Base-by-base conservation (phyloP, 345 rosid species). In the Camelina neglecta region DNA sequence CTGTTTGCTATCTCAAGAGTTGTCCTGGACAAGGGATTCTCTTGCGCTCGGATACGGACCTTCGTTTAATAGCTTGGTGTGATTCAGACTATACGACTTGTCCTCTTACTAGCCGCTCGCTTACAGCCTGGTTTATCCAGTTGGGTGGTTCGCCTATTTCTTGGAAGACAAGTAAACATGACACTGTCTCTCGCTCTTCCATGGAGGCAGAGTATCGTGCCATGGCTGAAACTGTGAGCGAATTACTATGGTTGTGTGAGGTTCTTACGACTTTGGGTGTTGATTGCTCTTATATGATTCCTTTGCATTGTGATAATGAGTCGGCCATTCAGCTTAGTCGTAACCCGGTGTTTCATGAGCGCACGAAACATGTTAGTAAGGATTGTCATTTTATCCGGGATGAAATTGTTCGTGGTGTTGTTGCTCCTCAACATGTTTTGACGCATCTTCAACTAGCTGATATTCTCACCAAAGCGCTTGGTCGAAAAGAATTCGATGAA, bases 61-160 rank as follows among this genome's bases (percentile, higher is more conserved):
- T 8, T 4, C 3, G 26, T 24, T 24, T 24, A 2, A 29, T 3
- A 0, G 61, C 20, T 0, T 57, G 20, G 24, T 59, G 24, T 0
- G 44, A 59, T 1, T 4, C 44, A 0, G 44, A 59, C 0, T 59
- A 6, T 24, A 3, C 26, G 11, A 12, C 0, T 0, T 59, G 15
- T 0, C 44, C 44, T 0, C 0, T n/a, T 0, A 0, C 24, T 0
- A 0, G 24, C 0, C 3, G 7, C 0, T 59, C 24, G 0, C 6
- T 35, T 2, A 33, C 63, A 0, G 15, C 8, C 0, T 59, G 4
- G 24, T 9, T 59, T 0, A 11, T 59, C 0, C 26, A 16, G 1
- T 24, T 59, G 1, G 45, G n/a, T 9, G 44, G 15, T 0, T 59
- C 45, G 0, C 64, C 45, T 0, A 1, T 16, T 0, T 35, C 45